These are phyloP conservation scores for Acanthamoeba triangularis DNA, from an alignment of 208 protist species.

Conservation along the genomic window DNA sequence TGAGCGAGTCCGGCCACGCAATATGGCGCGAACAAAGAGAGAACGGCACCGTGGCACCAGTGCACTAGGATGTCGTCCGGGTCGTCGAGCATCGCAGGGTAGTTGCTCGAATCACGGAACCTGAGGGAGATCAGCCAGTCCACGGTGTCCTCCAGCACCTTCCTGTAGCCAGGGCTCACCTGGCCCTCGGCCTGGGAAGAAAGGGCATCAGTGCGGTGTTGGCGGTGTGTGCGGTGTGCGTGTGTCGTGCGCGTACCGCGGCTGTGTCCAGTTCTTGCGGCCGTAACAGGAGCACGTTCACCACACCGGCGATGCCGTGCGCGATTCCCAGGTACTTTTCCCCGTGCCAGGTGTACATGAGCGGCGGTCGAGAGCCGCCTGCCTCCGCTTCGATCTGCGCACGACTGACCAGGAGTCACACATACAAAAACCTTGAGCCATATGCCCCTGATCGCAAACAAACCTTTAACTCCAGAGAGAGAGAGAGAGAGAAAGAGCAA, in stretches of 20 bases:
- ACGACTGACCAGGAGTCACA: background rate
- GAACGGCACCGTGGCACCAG: conserved; percentile 62
- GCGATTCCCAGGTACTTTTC: conserved; percentile 39
- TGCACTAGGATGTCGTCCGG: conserved; percentile 32
- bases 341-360: conserved; percentile 68
- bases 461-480: background rate
- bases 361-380: background rate
- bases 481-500: background rate
- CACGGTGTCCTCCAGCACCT: conserved; percentile 6
- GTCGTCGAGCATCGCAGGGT: conserved; percentile 41
- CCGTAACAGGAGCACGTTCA: conserved; percentile 18
- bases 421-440: background rate
- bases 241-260: background rate
- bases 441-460: background rate
- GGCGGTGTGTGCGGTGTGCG: background rate
- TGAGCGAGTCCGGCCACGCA: background rate
- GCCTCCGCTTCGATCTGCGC: background rate
- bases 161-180: background rate
- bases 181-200: conserved; percentile 25
- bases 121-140: conserved; percentile 21
- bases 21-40: background rate
- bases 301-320: conserved; percentile 53
- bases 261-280: conserved; percentile 2
- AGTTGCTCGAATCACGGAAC: conserved; percentile 30
- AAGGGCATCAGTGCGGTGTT: background rate